Base-by-base conservation (phyloP, 192 early-diverging fungal species). In the Umbelopsis vinacea region DNA sequence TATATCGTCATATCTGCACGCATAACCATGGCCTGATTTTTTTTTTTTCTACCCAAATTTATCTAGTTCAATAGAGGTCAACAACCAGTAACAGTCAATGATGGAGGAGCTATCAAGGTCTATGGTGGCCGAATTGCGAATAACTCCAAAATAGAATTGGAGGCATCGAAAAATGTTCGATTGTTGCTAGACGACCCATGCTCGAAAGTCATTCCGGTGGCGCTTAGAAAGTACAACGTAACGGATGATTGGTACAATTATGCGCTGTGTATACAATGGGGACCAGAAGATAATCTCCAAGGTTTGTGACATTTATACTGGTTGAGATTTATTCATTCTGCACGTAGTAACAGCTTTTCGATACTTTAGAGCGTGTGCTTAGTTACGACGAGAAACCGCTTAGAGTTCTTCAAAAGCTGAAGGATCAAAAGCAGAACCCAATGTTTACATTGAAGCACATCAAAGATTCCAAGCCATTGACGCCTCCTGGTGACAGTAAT, bases 141-240 rank as follows among this genome's bases (percentile, higher is more conserved):
- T 17, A 80, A 47, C 67, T 70, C 71, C 17, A 74, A 82, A 33
- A 78, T 83, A 33, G 81, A 77, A 21, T 50, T 81, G 71, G 93
- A 94, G 76, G 82, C 93, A 2, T 95, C 93, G 80, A 95, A 96
- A 79, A 94, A 87, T 66, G 93, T 97, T 71, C 90, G 92, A 52
- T 85, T 97, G 11, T 89, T 90, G 67, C 79, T 90, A 37, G 90
- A 90, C 24, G 95, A 97, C 77, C 89, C 92, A 23, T 93, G 93
- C 77, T 85, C 86, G 26, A 94, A 92, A 67, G 92, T 98, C n/a
- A 81, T 98, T 23, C 90, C 89, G 22, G 90, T 90, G 15, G 91
- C 92, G 4, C 76, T 98, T 66, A 92, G 93, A 74, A 96, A 96
- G 80, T 98, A 96, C 85, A 95, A 96, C 60, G 91, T 98, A 26